Evolutionary conservation across 805 yeast genomes (phyloP), one percentile per base, ranked within the genome.

Genomic region (Ogataea corticis): DNA sequence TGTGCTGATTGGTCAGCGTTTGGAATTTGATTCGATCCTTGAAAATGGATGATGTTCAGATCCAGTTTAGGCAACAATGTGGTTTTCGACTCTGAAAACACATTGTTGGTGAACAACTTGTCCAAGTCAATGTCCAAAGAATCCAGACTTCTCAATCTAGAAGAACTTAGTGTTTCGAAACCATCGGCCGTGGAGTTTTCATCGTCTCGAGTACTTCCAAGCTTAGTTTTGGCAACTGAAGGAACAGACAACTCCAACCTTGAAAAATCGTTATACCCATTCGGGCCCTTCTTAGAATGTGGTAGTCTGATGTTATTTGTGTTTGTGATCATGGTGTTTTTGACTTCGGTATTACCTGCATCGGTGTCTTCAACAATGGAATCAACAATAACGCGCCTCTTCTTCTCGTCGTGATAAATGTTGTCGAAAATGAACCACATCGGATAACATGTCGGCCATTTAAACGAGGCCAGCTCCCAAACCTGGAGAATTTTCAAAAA

Each of bases 371-470:
- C 46, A 7, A 54, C 43, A 11, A 54, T 41, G 4, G 48, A 38
- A 12, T 43, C 29, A 16, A 54, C 28, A 18, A 54, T 31, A n/a
- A 38, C 30, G 1, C 44, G 43, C 29, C 39, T 47, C 31, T 61
- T 57, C 32, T 54, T 55, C 11, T 55, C 45, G 33, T 68, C 68
- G 21, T 69, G 68, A 4, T 59, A 64, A 23, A 73, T 58, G 43
- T 69, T 72, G 25, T 76, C 70, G 25, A 84, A 76, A 38, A 80
- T 66, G 44, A 71, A 73, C 48, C 75, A 72, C 28, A 85, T 77
- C 41, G 80, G 79, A 45, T 63, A 59, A n/a, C 72, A 74, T 25
- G 79, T 71, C n/a, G 81, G 71, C 63, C 83, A 81, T 38, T 75
- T 79, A 19, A 76, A 74, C 50, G 82, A 68, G 13, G 71, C 54